Percentiles rank a stretch among this genome's conserved stretches.
phyloP scores from a whole-genome alignment of 257 asterid species.

The Capsicum chinense region DNA sequence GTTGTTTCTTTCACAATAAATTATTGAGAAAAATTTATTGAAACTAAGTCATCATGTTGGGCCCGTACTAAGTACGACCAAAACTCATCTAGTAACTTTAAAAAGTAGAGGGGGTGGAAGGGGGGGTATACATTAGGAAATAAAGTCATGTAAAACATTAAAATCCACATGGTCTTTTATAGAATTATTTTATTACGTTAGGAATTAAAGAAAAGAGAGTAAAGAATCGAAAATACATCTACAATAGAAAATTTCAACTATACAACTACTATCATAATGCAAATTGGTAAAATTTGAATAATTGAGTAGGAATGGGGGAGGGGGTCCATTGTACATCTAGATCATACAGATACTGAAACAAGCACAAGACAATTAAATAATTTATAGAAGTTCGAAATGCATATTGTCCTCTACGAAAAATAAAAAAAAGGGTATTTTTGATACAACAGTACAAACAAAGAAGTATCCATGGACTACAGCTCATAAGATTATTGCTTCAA shows the following conservation, averaged over 20 bases:
- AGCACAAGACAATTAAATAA: constrained; percentile 18
- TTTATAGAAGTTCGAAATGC: not conserved
- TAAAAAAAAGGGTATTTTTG: not conserved
- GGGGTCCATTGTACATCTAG: constrained; percentile 22
- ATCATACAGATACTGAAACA: not conserved
- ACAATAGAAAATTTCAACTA: not conserved
- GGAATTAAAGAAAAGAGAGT: not conserved
- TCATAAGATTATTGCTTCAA: not conserved
- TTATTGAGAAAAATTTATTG: no score
- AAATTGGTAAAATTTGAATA: not conserved
- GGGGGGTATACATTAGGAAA: not conserved
- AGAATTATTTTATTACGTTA: not conserved
- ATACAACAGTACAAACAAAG: not conserved
- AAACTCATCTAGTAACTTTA: no score
- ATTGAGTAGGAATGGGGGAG: not conserved
- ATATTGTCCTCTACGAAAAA: not conserved
- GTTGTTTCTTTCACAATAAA: no score
- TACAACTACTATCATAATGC: not conserved
- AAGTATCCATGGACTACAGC: constrained; percentile 19
- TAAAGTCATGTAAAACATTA: not conserved
- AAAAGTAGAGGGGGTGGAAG: no score
- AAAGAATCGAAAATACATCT: not conserved
- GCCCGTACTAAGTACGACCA: no score
- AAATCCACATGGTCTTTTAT: not conserved
- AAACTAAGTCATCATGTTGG: no score